Evolutionary conservation across 108 stramenopile genomes (phyloP), one percentile per base, ranked within the genome.

Genomic region (Skeletonema marinoi): DNA sequence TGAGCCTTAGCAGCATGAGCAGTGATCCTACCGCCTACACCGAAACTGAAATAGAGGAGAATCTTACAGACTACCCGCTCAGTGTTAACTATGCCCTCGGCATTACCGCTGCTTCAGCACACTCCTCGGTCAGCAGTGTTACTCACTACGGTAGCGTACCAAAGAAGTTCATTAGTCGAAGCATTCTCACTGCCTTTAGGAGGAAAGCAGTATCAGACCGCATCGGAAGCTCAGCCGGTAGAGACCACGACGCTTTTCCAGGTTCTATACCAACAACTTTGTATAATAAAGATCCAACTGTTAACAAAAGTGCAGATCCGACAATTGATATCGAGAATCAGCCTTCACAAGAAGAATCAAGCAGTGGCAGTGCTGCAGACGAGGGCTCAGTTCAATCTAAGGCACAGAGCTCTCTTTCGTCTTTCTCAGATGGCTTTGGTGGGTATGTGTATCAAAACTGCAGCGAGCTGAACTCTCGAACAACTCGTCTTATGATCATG

Each of bases 321-420:
- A 56, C 54, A 1, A 56, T 56, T 10, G 54, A 56, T n/a, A 25
- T 56, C 19, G 54, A 56, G 8, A 56, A 56, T 29, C 54, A 25
- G 25, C 54, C 54, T 56, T 56, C 54, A 25, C 54, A 56, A 8
- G 54, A 56, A 56, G 54, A 56, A 56, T 56, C 54, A 56, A 21
- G 8, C 19, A 29, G 5, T 56, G 54, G 9, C 7, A 56, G 29
- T 29, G 25, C 19, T 25, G 16, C 21, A 25, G 54, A 25, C n/a
- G 54, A 21, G 21, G 54, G 10, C 7, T 21, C 19, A 56, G 25
- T 25, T 56, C 54, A 6, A 25, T 56, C 54, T 19, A n/a, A 56
- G 1, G 19, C 25, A 10, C 2, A 56, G 0, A 56, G 21, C n/a
- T 46, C 44, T 4, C 4, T 16, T 46, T n/a, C 44, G 3, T 46